Evolutionary conservation across 768 basidiomycete species (phyloP).

Genomic region (Boletus sp.): DNA sequence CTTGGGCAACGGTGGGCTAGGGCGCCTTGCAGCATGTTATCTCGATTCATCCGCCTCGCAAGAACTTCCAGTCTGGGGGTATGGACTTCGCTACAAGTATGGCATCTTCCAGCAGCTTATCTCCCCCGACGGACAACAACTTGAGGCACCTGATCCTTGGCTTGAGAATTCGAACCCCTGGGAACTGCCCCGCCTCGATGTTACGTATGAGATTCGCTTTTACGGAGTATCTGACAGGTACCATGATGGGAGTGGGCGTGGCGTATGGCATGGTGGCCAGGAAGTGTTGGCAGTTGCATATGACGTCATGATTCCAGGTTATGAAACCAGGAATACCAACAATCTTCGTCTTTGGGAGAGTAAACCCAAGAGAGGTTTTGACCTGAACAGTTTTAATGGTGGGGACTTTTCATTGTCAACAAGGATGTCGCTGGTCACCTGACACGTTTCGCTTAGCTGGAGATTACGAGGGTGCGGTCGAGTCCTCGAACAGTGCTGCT

Average conservation of each 20-base stretch:
- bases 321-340: conserved; percentile 80
- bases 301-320: conserved; percentile 90
- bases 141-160: conserved; percentile 94
- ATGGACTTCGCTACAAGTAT: conserved; percentile 89
- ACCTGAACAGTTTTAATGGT: conserved; percentile 95
- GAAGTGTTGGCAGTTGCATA: conserved; percentile 93
- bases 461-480: conserved; percentile 88
- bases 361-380: conserved; percentile 87
- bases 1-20: conserved; percentile 92
- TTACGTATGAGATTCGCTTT: conserved; percentile 82
- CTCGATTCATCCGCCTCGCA: conserved; percentile 89
- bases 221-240: conserved; percentile 78
- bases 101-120: conserved; percentile 96
- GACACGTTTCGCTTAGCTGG: conserved; percentile 53
- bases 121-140: conserved; percentile 75
- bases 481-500: conserved; percentile 83
- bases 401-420: neutral
- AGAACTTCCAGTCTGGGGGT: conserved; percentile 93
- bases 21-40: conserved; percentile 96
- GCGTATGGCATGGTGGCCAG: conserved; percentile 83
- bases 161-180: conserved; percentile 83
- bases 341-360: conserved; percentile 85
- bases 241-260: conserved; percentile 55
- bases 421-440: neutral
- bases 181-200: conserved; percentile 85